These are phyloP conservation scores for Trichoderma reesei DNA, from an alignment of 495 filamentous ascomycete genomes.

Conservation along the genomic window DNA sequence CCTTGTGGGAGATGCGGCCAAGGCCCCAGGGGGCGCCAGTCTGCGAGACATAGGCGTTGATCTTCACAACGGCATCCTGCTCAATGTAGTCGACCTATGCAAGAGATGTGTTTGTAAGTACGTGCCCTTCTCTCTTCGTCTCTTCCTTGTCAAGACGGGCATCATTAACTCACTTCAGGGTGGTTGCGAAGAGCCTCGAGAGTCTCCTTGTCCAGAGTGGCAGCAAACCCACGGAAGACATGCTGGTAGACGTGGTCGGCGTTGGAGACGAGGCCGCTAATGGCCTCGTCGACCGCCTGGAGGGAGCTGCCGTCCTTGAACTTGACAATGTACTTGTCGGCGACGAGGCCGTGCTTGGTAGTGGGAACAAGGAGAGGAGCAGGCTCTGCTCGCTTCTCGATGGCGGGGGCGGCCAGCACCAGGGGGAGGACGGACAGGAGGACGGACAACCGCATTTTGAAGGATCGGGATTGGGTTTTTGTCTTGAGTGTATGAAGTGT, in stretches of 20 bases:
- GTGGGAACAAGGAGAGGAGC: slow-evolving; percentile 23
- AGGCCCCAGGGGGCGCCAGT: slow-evolving; percentile 49
- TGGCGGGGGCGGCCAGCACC: slow-evolving; percentile 24
- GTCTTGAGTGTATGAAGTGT: neutral
- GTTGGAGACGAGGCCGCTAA: slow-evolving; percentile 25
- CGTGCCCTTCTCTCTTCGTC: slow-evolving; percentile 8
- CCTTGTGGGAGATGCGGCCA: slow-evolving; percentile 43
- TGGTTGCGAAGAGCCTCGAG: slow-evolving; percentile 34
- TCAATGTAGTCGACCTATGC: slow-evolving; percentile 41
- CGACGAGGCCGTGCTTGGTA: slow-evolving; percentile 23
- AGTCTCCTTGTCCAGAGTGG: slow-evolving; percentile 22
- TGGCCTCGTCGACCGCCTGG: slow-evolving; percentile 25
- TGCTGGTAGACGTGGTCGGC: slow-evolving; percentile 34
- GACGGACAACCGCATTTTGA: slow-evolving; percentile 22
- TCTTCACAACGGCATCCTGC: slow-evolving; percentile 34
- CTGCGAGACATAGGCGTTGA: slow-evolving; percentile 36
- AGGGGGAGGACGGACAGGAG: slow-evolving; percentile 23
- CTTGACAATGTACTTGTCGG: slow-evolving; percentile 49
- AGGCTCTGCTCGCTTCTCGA: slow-evolving; percentile 16
- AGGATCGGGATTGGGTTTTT: slow-evolving; percentile 8
- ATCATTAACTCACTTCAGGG: slow-evolving; percentile 22
- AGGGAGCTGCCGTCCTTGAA: slow-evolving; percentile 34
- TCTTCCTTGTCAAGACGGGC: neutral
- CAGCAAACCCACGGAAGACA: slow-evolving; percentile 38
- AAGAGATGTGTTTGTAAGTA: slow-evolving; percentile 10